A percentile compares a stretch with the other conserved stretches of the same genome.
Evolutionary conservation across 2,329 filamentous ascomycete species (phyloP).

Genomic region (Fusarium nygamai): DNA sequence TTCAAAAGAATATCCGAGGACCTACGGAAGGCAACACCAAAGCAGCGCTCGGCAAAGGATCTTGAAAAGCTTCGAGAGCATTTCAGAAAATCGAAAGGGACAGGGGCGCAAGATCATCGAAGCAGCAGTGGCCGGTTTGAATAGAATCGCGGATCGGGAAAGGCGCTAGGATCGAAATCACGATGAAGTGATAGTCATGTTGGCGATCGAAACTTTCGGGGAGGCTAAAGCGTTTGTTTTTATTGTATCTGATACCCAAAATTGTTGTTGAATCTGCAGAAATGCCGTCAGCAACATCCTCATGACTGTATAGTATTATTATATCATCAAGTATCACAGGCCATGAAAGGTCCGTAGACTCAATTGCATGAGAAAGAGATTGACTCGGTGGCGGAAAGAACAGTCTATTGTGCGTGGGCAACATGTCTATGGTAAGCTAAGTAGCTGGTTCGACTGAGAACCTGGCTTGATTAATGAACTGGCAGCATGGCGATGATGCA

Average conservation of each 20-base stretch:
- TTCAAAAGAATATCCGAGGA: constrained; percentile 31
- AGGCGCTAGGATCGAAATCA: background rate
- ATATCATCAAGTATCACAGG: background rate
- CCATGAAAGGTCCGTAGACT: background rate
- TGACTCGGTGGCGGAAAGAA: constrained; percentile 38
- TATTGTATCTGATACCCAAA: constrained; percentile 22
- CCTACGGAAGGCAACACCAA: constrained; percentile 16
- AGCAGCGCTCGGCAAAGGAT: constrained; percentile 34
- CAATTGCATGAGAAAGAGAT: background rate
- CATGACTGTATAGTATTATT: background rate
- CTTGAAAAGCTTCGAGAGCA: constrained; percentile 41
- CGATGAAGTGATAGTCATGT: background rate
- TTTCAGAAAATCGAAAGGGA: constrained; percentile 39
- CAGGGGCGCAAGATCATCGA: background rate
- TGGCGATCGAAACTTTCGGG: background rate
- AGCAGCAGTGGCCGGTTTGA: constrained; percentile 25
- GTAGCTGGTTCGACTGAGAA: constrained; percentile 36
- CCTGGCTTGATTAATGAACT: constrained; percentile 30
- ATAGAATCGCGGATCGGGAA: background rate
- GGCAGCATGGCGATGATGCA: constrained; percentile 26
- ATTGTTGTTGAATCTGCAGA: background rate
- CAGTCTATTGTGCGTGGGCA: constrained; percentile 48
- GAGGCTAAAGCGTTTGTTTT: background rate
- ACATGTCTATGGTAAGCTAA: constrained; percentile 43
- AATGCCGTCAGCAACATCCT: background rate